Percentiles rank a stretch among this genome's conserved stretches.
Evolutionary conservation across 2,329 filamentous ascomycete genomes (phyloP).

Genomic region (Ophiosphaerella narmari): DNA sequence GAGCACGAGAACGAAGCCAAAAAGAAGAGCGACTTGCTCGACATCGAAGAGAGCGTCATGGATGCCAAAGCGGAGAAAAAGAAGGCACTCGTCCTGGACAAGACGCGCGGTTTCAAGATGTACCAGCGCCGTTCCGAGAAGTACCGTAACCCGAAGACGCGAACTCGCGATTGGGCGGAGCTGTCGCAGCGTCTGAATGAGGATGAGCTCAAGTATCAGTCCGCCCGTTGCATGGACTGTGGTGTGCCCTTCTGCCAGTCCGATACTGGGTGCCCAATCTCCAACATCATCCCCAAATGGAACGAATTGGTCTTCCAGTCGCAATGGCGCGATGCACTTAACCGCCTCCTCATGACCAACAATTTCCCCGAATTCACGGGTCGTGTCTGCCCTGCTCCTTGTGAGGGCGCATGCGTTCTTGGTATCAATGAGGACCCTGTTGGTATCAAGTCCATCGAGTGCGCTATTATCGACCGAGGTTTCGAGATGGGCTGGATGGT

Average conservation of each 20-base stretch:
- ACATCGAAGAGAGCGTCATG: conserved; percentile 89
- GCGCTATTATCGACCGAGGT: conserved; percentile 94
- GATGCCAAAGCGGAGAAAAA: conserved; percentile 87
- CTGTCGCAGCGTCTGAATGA: conserved; percentile 85
- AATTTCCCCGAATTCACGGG: conserved; percentile 99
- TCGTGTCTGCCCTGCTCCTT: conserved; percentile 94
- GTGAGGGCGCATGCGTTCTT: conserved; percentile 92
- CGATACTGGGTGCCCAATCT: conserved; percentile 90
- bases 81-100: conserved; percentile 92
- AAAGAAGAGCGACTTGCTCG: conserved; percentile 70
- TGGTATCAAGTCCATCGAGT: conserved; percentile 98
- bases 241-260: conserved; percentile 98
- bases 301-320: conserved; percentile 71
- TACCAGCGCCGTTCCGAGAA: conserved; percentile 92
- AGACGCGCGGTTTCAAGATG: conserved; percentile 97
- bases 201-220: conserved; percentile 95
- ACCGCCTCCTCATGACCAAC: conserved; percentile 82
- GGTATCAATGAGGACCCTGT: conserved; percentile 97
- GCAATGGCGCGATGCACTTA: conserved; percentile 90
- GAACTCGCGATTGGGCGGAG: conserved; percentile 92
- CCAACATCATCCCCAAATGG: conserved; percentile 98
- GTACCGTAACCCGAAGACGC: conserved; percentile 81
- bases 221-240: conserved; percentile 97
- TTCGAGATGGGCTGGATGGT: conserved; percentile 99
- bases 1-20: conserved; percentile 65